Evolutionary conservation across 2,329 filamentous ascomycete species (phyloP).

Genomic region (Fusarium agapanthi): DNA sequence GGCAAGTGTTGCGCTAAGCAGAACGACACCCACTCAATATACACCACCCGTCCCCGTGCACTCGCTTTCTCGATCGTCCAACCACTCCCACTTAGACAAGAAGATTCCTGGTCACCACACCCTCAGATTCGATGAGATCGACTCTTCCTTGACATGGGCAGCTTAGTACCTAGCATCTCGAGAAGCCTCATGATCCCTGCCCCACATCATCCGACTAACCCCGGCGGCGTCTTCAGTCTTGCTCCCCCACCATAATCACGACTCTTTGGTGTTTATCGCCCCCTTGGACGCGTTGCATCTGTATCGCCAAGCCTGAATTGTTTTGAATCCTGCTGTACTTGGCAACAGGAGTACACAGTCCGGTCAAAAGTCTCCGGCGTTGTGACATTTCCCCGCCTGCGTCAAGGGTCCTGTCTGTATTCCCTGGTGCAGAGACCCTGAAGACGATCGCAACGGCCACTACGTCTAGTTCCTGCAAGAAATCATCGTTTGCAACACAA

Average conservation of each 20-base stretch:
- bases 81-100: conserved; percentile 12
- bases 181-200: conserved; percentile 44
- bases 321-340: conserved; percentile 3
- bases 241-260: conserved; percentile 31
- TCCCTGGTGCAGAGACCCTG: conserved; percentile 27
- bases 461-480: not conserved
- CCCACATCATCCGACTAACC: conserved; percentile 43
- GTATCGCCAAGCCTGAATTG: conserved; percentile 13
- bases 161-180: conserved; percentile 32
- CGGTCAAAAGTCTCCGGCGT: conserved; percentile 36
- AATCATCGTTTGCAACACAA: not conserved
- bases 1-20: conserved; percentile 32
- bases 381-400: conserved; percentile 11
- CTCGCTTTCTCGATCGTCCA: conserved; percentile 23
- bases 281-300: conserved; percentile 27
- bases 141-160: conserved; percentile 34
- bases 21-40: conserved; percentile 25
- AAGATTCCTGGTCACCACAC: conserved; percentile 33
- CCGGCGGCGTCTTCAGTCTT: conserved; percentile 32
- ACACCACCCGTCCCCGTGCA: conserved; percentile 28
- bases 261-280: conserved; percentile 24
- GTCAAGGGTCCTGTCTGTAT: conserved; percentile 17
- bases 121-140: conserved; percentile 35
- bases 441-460: conserved; percentile 26
- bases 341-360: not conserved